A percentile compares a stretch with the other conserved stretches of the same genome.
Evolutionary conservation across 1,284 basidiomycete genomes (phyloP).

Genomic region (Irpex sp.): DNA sequence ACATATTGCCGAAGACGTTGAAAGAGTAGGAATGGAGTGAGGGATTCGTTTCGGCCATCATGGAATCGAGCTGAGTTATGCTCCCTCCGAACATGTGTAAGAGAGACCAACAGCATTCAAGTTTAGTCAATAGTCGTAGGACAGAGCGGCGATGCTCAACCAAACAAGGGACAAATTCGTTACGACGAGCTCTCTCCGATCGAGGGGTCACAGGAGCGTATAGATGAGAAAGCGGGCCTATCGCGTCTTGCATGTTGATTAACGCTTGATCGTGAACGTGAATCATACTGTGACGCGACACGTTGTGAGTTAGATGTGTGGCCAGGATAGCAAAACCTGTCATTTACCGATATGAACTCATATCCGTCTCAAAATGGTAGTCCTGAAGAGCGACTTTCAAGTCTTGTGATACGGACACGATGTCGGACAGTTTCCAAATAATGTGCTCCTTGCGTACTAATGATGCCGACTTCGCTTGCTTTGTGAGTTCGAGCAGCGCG

Average conservation of each 20-base stretch:
- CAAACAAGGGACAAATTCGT: background rate
- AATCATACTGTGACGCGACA: background rate
- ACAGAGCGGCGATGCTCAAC: background rate
- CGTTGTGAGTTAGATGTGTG: background rate
- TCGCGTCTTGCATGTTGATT: background rate
- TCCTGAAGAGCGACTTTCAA: background rate
- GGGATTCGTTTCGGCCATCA: background rate
- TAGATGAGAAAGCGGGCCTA: background rate
- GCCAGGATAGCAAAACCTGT: background rate
- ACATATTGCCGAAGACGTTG: background rate
- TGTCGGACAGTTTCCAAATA: background rate
- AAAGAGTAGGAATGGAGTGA: background rate
- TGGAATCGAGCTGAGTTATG: background rate
- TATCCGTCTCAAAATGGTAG: background rate
- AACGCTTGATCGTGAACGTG: background rate
- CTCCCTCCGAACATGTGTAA: background rate
- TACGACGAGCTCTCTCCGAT: background rate
- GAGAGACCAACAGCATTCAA: background rate
- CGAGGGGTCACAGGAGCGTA: background rate
- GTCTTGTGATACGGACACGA: background rate
- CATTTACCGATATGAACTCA: background rate
- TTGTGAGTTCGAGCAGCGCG: background rate
- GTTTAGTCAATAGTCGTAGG: background rate
- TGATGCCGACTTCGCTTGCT: background rate
- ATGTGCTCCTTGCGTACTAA: background rate